Evolutionary conservation across 257 asterid genomes (phyloP).

Genomic region (Nicotiana obtusifolia): DNA sequence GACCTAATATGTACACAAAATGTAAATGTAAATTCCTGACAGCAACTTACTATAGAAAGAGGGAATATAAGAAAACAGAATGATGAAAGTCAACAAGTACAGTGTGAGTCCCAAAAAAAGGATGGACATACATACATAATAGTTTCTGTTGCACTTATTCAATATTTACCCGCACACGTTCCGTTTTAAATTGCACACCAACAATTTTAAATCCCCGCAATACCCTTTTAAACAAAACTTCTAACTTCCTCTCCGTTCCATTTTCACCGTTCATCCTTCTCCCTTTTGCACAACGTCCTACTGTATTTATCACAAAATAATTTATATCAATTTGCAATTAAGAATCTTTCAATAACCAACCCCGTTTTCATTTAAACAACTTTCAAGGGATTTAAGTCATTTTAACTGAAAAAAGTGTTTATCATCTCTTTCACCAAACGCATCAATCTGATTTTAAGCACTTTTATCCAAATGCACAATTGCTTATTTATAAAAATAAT

Average conservation of each 20-base stretch:
- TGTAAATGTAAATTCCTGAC: neutral
- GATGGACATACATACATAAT: neutral
- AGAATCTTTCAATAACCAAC: neutral
- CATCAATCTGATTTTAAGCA: neutral
- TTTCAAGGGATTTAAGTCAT: neutral
- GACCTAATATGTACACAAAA: conserved; percentile 38
- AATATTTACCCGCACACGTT: neutral
- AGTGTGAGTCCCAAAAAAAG: neutral
- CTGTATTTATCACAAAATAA: neutral
- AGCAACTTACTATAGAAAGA: neutral
- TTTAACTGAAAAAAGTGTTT: neutral
- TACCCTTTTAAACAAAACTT: neutral
- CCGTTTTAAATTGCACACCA: neutral
- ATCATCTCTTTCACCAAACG: neutral
- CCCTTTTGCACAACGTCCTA: neutral
- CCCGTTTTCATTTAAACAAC: neutral
- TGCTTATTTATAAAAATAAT: neutral
- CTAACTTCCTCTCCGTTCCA: neutral
- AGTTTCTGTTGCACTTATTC: neutral
- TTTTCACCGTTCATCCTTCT: neutral
- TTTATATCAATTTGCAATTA: neutral
- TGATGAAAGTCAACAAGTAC: neutral
- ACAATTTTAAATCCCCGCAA: neutral
- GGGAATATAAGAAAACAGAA: neutral
- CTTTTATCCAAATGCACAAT: neutral